phyloP scores from a whole-genome alignment of 2,329 filamentous ascomycete species.

The Sporothrix pallida region DNA sequence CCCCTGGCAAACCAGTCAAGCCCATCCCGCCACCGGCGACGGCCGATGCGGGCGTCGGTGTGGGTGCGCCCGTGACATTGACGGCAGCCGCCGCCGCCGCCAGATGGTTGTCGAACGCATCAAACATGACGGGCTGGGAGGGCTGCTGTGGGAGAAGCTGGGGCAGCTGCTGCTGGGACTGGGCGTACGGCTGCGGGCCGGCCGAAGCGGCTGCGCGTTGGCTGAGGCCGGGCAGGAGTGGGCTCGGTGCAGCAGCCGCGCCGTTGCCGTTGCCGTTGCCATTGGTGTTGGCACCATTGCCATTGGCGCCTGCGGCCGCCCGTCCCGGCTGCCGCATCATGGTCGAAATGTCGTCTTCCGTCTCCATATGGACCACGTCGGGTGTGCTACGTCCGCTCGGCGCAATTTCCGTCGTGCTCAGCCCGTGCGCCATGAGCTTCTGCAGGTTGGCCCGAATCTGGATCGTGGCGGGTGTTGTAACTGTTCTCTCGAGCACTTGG shows the following conservation, averaged over 20 bases:
- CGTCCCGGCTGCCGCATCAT: slow-evolving; percentile 31
- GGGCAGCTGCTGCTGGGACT: neutral
- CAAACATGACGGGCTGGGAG: slow-evolving; percentile 28
- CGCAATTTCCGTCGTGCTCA: slow-evolving; percentile 43
- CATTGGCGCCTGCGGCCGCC: neutral
- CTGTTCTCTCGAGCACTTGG: slow-evolving; percentile 57
- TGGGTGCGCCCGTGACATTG: neutral
- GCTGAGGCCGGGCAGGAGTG: slow-evolving; percentile 11
- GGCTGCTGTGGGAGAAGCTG: neutral
- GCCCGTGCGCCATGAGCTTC: slow-evolving; percentile 55
- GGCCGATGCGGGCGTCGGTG: neutral
- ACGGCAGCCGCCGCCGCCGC: neutral
- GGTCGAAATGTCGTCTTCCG: slow-evolving; percentile 36
- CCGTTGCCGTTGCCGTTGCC: neutral
- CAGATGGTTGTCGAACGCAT: slow-evolving; percentile 29
- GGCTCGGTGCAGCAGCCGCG: neutral
- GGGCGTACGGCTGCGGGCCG: slow-evolving; percentile 10
- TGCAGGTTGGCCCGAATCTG: slow-evolving; percentile 58
- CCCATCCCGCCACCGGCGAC: neutral
- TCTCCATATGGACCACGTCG: slow-evolving; percentile 36
- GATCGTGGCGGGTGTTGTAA: slow-evolving; percentile 57
- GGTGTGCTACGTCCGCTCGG: slow-evolving; percentile 40
- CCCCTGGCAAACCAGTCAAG: neutral
- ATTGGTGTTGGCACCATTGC: neutral
- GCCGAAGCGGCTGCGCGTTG: slow-evolving; percentile 12